Evolutionary conservation across 2,329 filamentous ascomycete species (phyloP).

Genomic region (Chaetomiaceae sp.): DNA sequence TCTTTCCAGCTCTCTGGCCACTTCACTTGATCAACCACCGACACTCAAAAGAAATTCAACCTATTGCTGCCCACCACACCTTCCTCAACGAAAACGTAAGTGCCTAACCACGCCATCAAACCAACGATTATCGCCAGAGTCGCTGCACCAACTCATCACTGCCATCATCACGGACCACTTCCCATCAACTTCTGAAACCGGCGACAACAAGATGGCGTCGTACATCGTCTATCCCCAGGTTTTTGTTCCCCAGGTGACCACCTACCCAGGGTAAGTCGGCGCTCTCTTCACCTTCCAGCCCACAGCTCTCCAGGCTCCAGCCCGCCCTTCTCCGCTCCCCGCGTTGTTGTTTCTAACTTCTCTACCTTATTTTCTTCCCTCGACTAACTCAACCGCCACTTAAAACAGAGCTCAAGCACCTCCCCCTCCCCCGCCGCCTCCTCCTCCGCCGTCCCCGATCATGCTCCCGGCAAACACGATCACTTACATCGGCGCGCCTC

Average conservation of each 20-base stretch:
- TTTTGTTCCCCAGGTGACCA: conserved; percentile 11
- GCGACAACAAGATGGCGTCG: not conserved
- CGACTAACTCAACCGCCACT: not conserved
- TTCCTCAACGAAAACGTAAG: not conserved
- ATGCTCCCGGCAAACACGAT: conserved; percentile 1
- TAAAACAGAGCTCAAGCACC: not conserved
- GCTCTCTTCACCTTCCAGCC: too few relatives aligned
- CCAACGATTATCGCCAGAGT: not conserved
- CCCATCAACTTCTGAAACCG: not conserved
- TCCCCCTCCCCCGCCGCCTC: not conserved
- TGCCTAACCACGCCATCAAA: too few relatives aligned
- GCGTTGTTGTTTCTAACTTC: too few relatives aligned
- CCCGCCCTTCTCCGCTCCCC: too few relatives aligned
- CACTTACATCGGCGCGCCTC: not conserved
- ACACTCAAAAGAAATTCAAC: not conserved
- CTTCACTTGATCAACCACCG: too few relatives aligned
- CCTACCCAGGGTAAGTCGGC: conserved; percentile 6
- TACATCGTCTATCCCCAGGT: conserved; percentile 7
- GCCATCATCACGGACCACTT: not conserved
- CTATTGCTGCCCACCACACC: not conserved
- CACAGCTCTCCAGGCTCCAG: not conserved
- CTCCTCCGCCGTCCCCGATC: not conserved
- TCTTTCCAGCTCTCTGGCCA: too few relatives aligned
- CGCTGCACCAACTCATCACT: not conserved
- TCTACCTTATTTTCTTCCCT: too few relatives aligned